Evolutionary conservation across 2,329 filamentous ascomycete species (phyloP).

Genomic region (Thielaviopsis musarum): DNA sequence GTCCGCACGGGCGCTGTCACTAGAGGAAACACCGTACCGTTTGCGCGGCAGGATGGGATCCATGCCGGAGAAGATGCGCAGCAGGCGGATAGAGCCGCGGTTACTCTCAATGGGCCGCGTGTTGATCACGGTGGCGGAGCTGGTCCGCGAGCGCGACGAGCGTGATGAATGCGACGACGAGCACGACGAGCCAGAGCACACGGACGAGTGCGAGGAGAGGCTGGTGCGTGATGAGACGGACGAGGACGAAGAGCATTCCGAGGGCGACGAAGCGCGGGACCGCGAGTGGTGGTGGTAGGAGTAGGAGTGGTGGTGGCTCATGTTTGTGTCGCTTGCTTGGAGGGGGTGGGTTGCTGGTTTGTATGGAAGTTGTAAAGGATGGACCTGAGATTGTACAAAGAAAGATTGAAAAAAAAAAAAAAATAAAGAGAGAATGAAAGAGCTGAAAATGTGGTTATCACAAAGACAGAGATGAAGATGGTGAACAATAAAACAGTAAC

Average conservation of each 20-base stretch:
- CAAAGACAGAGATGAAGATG: neutral
- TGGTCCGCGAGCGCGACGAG: neutral
- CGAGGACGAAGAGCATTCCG: neutral
- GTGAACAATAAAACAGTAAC: neutral
- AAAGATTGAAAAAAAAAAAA: neutral
- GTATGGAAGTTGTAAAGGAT: neutral
- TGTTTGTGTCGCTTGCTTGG: neutral
- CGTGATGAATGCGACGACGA: neutral
- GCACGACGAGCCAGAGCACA: neutral
- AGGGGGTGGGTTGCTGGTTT: neutral
- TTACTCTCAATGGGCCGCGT: conserved; percentile 4
- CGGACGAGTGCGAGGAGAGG: neutral
- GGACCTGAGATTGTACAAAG: neutral
- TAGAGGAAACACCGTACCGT: neutral
- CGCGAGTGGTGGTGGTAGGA: conserved; percentile 1
- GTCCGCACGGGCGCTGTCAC: neutral
- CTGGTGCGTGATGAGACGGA: neutral
- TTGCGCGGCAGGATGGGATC: conserved; percentile 10
- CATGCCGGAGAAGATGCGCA: conserved; percentile 12
- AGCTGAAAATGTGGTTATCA: no score
- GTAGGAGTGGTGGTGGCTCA: conserved; percentile 5
- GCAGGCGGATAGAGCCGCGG: conserved; percentile 5
- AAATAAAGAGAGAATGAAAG: neutral
- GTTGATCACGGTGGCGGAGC: neutral
- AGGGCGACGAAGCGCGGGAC: conserved; percentile 1